Percentiles rank a stretch among this genome's conserved stretches.
phyloP scores from a whole-genome alignment of 192 early-diverging fungal species.

The Podila verticillata region DNA sequence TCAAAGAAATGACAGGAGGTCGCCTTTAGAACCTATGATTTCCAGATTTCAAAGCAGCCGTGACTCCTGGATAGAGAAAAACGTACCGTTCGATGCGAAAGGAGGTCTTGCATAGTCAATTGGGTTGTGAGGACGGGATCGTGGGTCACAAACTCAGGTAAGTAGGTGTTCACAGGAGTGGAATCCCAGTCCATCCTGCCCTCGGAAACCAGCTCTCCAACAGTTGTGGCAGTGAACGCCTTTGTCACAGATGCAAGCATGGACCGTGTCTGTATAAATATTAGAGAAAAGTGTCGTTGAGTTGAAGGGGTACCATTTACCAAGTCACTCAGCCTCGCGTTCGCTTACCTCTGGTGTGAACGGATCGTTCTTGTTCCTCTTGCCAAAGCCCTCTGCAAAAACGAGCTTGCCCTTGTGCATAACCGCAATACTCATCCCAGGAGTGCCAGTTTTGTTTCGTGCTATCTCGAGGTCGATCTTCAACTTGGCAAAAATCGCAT shows the following conservation, averaged over 20 bases:
- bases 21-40: neutral
- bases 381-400: neutral
- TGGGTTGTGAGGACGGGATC: slow-evolving; percentile 14
- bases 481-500: neutral
- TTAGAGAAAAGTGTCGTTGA: neutral
- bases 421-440: neutral
- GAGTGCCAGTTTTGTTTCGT: neutral
- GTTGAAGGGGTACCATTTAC: neutral
- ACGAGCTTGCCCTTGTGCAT: neutral
- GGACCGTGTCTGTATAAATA: neutral
- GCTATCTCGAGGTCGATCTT: neutral
- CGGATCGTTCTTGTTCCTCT: neutral
- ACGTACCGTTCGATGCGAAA: slow-evolving; percentile 35
- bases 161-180: slow-evolving; percentile 18
- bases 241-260: neutral
- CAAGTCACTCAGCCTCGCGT: neutral
- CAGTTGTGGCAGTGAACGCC: slow-evolving; percentile 13
- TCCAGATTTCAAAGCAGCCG: no score
- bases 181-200: slow-evolving; percentile 28
- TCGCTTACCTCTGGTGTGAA: neutral
- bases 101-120: slow-evolving; percentile 13
- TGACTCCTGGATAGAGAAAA: no score
- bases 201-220: slow-evolving; percentile 25
- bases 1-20: neutral
- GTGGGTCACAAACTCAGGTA: slow-evolving; percentile 3